phyloP scores from a whole-genome alignment of 208 protist genomes.

The Leishmania amazonensis region DNA sequence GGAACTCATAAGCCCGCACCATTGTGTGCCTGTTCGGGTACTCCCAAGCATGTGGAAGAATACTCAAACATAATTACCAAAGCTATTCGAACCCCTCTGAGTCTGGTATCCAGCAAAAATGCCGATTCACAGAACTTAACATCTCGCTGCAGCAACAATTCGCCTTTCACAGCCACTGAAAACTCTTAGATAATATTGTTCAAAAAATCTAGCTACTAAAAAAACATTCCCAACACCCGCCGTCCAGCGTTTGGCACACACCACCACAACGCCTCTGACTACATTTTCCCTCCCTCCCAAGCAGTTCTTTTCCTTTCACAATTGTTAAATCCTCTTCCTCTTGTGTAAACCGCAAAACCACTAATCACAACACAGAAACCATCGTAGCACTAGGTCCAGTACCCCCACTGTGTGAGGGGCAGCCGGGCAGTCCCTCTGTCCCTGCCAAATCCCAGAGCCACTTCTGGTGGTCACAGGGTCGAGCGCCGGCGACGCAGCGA shows the following conservation, averaged over 20 bases:
- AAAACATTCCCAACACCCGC: background rate
- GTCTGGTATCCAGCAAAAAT: no score
- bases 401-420: background rate
- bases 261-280: no score
- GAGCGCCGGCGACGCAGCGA: background rate
- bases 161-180: background rate
- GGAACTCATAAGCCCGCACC: background rate
- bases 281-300: background rate
- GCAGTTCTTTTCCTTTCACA: accelerated
- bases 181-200: background rate
- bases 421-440: background rate
- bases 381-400: background rate
- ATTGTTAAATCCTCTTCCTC: background rate
- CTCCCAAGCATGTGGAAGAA: background rate
- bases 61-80: background rate
- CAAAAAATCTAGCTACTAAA: background rate
- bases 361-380: background rate
- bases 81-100: accelerated
- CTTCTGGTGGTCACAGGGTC: background rate
- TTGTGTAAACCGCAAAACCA: no score
- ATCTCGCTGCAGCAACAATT: no score
- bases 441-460: background rate
- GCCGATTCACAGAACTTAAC: no score
- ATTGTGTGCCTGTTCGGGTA: background rate
- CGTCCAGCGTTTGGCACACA: no score